Evolutionary conservation across 306 rosid species (phyloP), one percentile per base, ranked within the genome.

Genomic region (Citrullus colocynthis): DNA sequence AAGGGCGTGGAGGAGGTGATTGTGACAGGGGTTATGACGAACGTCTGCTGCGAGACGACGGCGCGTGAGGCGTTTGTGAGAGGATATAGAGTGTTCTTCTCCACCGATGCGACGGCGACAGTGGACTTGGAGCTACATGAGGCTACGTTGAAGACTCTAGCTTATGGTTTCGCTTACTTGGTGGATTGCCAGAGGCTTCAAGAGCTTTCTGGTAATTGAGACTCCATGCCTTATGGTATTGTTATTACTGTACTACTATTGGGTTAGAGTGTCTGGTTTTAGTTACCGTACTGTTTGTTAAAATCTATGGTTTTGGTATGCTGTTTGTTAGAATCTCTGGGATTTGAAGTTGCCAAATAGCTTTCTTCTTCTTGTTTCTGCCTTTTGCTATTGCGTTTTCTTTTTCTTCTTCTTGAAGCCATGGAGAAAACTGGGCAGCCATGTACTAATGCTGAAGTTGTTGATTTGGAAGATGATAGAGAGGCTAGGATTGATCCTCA

Each of bases 11-110:
- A 82, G 78, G 95, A 92, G 88, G 90, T 92, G 70, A 90, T 92
- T 36, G 89, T 92, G 64, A 82, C 87, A 0, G 96, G 91, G 2
- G 96, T 92, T 9, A 88, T 87, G 90, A 92, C 93, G 5, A 92
- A 92, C 81, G 6, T 88, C 24, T 92, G 93, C 85, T 92, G 96
- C 14, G 97, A 92, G 79, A 92, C 93, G 64, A 92, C 89, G 52
- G 86, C 97, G 86, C 96, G 97, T 71, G 96, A 87, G 1, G 96
- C 90, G 0, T 90, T 92, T 13, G 16, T 83, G 1, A 87, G 85
- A 80, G 97, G 91, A 1, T 88, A 84, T 24, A 86, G 93, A 39
- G 97, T 90, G 13, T 92, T 90, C 80, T 92, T 90, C 83, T 90
- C 93, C 0, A 80, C 88, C 0, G 94, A 91, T 57, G 91, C 97